phyloP scores from a whole-genome alignment of 768 basidiomycete species.

The Candolleomyces efflorescens region DNA sequence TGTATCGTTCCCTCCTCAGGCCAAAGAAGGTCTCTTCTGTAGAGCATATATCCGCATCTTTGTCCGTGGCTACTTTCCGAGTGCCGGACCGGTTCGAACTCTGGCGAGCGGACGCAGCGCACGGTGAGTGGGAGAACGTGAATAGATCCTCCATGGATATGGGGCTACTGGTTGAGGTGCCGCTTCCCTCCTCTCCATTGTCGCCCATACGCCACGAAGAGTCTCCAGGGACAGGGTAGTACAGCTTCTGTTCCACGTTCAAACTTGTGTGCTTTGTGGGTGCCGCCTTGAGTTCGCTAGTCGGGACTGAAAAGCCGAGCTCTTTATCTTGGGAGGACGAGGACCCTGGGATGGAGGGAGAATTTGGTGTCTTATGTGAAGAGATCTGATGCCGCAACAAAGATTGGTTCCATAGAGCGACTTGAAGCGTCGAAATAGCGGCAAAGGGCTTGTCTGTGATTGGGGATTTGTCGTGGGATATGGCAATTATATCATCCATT shows the following conservation, averaged over 20 bases:
- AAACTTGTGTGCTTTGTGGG: slow-evolving; percentile 10
- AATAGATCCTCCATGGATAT: slow-evolving; percentile 72
- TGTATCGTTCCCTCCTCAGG: slow-evolving; percentile 42
- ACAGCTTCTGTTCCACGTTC: slow-evolving; percentile 30
- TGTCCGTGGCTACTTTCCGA: not conserved
- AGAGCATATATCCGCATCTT: slow-evolving; percentile 14
- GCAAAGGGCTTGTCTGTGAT: slow-evolving; percentile 67
- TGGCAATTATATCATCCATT: slow-evolving; percentile 72
- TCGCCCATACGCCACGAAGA: slow-evolving; percentile 76
- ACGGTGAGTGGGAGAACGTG: slow-evolving; percentile 30
- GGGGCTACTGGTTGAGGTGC: slow-evolving; percentile 23
- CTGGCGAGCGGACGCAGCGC: slow-evolving; percentile 22
- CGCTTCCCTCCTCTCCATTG: slow-evolving; percentile 44
- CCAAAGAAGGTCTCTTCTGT: slow-evolving; percentile 64
- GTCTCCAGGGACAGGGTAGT: slow-evolving; percentile 65
- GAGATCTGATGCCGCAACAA: slow-evolving; percentile 59
- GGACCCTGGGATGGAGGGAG: slow-evolving; percentile 25
- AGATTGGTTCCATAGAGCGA: slow-evolving; percentile 77
- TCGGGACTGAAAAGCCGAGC: slow-evolving; percentile 56
- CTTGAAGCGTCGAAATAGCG: slow-evolving; percentile 61
- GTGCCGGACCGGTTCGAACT: slow-evolving; percentile 1
- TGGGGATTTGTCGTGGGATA: slow-evolving; percentile 74
- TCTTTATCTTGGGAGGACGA: slow-evolving; percentile 53
- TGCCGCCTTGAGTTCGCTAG: slow-evolving; percentile 31
- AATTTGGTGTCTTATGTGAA: slow-evolving; percentile 28